Base-by-base conservation (phyloP, 768 basidiomycete genomes). In the Trametes coccinea region DNA sequence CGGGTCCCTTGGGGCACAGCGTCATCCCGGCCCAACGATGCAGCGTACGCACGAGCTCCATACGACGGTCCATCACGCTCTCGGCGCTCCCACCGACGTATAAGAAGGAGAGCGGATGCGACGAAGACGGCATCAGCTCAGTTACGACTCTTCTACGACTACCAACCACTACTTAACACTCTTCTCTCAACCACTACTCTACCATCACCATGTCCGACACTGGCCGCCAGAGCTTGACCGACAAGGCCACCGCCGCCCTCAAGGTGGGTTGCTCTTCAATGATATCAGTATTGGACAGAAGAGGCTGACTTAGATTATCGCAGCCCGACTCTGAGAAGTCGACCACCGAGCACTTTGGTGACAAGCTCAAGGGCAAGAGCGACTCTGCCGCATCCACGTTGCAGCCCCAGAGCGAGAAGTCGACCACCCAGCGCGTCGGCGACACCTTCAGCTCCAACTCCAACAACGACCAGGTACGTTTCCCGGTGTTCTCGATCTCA, bases 291-390 rank as follows among this genome's bases (percentile, higher is more conserved):
- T 37, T 37, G 6, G 22, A 22, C 22, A 22, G 22, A 22, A 2
- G 11, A 49, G 9, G 29, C 5, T 49, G 30, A 30, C 48, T 10
- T 8, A 29, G 37, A 7, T 41, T 27, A 5, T 49, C 34, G 11
- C 34, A 74, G 74, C 75, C 75, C 65, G 72, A 75, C 65, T 74
- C 74, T 45, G 65, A 75, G 71, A 76, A 76, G 72, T 69, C 74
- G 22, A 74, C 69, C 64, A 74, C 74, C 46, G 73, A 76, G 73
- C 74, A 78, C 62, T 40, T 74, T 55, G 73, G 73, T 33, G 77
- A 76, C 67, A 72, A 68, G 67, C 14, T 77, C 68, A 70, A 71
- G 66, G 73, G 74, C 59, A 73, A 68, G 50, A 43, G 60, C 53
- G 74, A 75, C 69, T 74, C 72, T 34, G 67, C 64, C 45, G 71